phyloP scores from a whole-genome alignment of 257 asterid species.

The Fraxinus pennsylvanica region DNA sequence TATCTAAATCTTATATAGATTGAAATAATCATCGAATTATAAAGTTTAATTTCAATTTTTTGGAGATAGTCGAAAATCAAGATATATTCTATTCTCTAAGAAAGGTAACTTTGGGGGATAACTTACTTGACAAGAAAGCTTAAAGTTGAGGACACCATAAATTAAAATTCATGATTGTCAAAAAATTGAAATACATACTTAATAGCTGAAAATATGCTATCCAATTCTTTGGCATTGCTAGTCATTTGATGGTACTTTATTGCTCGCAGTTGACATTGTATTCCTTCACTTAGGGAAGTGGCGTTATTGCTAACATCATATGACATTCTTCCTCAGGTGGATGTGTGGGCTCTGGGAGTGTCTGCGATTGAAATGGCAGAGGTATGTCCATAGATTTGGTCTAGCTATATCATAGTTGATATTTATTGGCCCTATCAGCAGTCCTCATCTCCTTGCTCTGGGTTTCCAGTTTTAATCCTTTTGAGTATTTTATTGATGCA shows the following conservation, averaged over 20 bases:
- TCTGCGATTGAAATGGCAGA: slow-evolving; percentile 99
- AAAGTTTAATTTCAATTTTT: no score
- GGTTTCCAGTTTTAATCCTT: slow-evolving; percentile 13
- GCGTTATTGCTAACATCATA: slow-evolving; percentile 16
- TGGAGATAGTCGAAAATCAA: no score
- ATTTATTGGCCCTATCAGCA: not conserved
- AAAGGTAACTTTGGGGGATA: not conserved
- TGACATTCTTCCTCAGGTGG: slow-evolving; percentile 60
- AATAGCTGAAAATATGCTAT: not conserved
- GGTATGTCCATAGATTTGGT: slow-evolving; percentile 46
- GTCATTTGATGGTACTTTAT: not conserved
- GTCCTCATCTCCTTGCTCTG: slow-evolving; percentile 26
- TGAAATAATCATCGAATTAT: not conserved
- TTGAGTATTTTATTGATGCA: slow-evolving; percentile 18
- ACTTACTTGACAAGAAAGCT: not conserved
- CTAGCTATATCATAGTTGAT: not conserved
- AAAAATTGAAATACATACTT: not conserved
- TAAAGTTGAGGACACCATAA: not conserved
- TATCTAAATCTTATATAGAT: not conserved
- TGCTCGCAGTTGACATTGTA: slow-evolving; percentile 4
- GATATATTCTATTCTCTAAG: not conserved
- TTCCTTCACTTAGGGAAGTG: not conserved
- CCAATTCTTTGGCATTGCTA: not conserved
- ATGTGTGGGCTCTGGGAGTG: slow-evolving; percentile 99
- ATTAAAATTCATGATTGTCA: not conserved